phyloP scores from a whole-genome alignment of 2,329 filamentous ascomycete species.

The Magnaporthiopsis incrustans region DNA sequence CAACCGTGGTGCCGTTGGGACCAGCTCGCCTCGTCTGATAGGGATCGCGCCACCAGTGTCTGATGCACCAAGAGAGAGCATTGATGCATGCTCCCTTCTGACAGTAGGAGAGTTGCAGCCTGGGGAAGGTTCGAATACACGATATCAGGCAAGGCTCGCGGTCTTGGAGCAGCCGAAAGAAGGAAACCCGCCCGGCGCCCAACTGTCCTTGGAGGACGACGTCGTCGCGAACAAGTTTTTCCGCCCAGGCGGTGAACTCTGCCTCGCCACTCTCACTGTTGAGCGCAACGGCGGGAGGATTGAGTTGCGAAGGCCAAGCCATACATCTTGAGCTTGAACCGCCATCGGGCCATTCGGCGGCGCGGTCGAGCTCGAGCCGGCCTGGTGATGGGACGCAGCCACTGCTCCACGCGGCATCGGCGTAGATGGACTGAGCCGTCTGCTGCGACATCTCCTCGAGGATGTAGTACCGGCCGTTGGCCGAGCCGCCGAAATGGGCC shows the following conservation, averaged over 20 bases:
- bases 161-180: neutral
- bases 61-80: neutral
- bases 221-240: neutral
- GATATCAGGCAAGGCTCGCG: neutral
- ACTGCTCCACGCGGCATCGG: neutral
- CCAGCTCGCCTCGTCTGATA: neutral
- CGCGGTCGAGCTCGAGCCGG: neutral
- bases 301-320: neutral
- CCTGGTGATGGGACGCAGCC: neutral
- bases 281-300: neutral
- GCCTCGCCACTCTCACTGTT: neutral
- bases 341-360: neutral
- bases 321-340: neutral
- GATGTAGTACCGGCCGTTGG: neutral
- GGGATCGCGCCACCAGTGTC: neutral
- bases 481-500: neutral
- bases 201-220: too few species aligned
- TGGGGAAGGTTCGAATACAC: neutral
- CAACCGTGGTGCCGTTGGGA: neutral
- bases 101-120: neutral
- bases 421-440: neutral
- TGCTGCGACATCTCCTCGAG: conserved; percentile 1
- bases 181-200: neutral
- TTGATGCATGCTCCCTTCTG: neutral
- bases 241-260: neutral